Conservation (phyloP, 805 yeast species). For the Starmerella bacillaris region DNA sequence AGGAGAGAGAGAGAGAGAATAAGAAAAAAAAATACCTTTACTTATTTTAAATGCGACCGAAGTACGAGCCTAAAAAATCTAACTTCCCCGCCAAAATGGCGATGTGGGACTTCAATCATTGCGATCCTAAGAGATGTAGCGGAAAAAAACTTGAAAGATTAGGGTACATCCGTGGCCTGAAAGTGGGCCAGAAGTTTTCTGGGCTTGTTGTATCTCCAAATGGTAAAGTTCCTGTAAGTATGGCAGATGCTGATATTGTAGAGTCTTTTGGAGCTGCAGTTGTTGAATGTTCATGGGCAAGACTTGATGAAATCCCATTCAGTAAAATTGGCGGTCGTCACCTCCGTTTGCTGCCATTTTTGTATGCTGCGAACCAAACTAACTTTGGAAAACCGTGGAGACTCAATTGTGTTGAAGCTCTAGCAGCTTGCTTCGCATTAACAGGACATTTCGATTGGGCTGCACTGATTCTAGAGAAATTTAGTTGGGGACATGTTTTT, state of each 20-base stretch:
- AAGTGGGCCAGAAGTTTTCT: slow-evolving; percentile 84
- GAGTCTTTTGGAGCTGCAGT: slow-evolving; percentile 84
- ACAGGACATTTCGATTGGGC: slow-evolving; percentile 91
- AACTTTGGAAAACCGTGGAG: slow-evolving; percentile 95
- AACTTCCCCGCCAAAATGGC: slow-evolving; percentile 72
- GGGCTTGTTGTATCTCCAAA: slow-evolving; percentile 89
- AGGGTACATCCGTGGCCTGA: slow-evolving; percentile 58
- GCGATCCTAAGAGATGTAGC: slow-evolving; percentile 94
- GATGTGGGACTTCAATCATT: slow-evolving; percentile 97
- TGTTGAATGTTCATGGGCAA: slow-evolving; percentile 97
- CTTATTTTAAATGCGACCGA: too few relatives aligned
- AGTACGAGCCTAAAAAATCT: slow-evolving; percentile 13
- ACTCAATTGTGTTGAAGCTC: slow-evolving; percentile 88
- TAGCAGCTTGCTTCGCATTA: slow-evolving; percentile 92
- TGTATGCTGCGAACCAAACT: slow-evolving; percentile 93
- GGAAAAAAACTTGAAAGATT: slow-evolving; percentile 84
- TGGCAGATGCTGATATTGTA: slow-evolving; percentile 61
- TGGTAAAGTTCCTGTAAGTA: slow-evolving; percentile 79
- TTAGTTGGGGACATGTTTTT: slow-evolving; percentile 88
- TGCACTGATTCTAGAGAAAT: slow-evolving; percentile 48
- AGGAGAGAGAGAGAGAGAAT: too few relatives aligned
- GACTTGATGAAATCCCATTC: slow-evolving; percentile 94
- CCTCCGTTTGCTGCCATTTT: slow-evolving; percentile 73
- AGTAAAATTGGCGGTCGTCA: slow-evolving; percentile 75
- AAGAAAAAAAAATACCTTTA: too few relatives aligned